Evolutionary conservation across 129 eudicot genomes (phyloP), one percentile per base, ranked within the genome.

Genomic region (Apium graveolens): DNA sequence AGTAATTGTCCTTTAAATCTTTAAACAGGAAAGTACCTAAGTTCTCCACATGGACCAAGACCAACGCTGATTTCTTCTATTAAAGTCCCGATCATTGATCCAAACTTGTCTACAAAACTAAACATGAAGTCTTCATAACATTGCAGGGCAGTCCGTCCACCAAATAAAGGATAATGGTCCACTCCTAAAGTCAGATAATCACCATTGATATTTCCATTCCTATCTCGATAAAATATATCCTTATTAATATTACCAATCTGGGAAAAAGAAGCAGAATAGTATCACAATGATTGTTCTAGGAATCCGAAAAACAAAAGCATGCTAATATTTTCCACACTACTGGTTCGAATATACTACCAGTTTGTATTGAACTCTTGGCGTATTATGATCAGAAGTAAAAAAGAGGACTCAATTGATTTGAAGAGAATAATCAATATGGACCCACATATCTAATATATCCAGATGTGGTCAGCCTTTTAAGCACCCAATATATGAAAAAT

Each of bases 41-140:
- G 93, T 83, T 89, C 93, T 51, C 93, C 93, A 32, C 85, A 86
- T 41, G 93, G 93, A 77, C 93, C 93, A 81, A 89, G 90, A 79
- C 93, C 93, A 71, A 89, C 88, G 73, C 82, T 85, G 44, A 89
- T 84, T 83, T 89, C 93, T 84, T 86, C 89, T 66, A 89, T 89
- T 75, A 85, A 75, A 51, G 85, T 80, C 74, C 93, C 93, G 80
- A 89, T 84, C 20, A 89, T 76, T 49, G 88, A 83, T 78, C 85
- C 90, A 84, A 89, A 89, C 41, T 86, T 86, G 79, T 79, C 81
- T 62, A 83, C 84, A 78, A 89, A 89, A 79, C 85, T 89, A 76
- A 49, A 20, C 81, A 89, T 86, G 51, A 89, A 84, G 74, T 89
- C 93, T 83, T 84, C 89, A 51, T 89, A 89, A 85, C 93, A 89